Conservation (phyloP, 1,284 basidiomycete species). For the Ceratobasidium sp. region DNA sequence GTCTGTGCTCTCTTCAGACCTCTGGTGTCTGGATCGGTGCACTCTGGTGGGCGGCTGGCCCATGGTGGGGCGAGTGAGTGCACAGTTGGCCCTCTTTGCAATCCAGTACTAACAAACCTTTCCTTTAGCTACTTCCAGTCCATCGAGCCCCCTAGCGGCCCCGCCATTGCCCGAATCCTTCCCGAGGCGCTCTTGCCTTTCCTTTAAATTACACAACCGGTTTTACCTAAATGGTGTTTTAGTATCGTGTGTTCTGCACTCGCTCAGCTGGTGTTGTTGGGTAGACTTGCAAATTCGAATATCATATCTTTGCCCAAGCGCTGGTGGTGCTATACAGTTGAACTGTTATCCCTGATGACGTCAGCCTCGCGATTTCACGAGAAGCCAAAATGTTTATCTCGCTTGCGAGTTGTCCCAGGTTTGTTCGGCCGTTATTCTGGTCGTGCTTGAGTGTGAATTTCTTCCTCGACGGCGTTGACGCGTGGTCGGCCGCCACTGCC, state of each 20-base stretch:
- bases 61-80: conserved; percentile 40
- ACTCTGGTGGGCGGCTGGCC: conserved; percentile 50
- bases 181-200: conserved; percentile 47
- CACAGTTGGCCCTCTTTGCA: neutral
- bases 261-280: conserved; percentile 18
- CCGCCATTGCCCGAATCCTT: conserved; percentile 41
- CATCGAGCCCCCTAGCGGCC: conserved; percentile 43
- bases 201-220: conserved; percentile 25
- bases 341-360: too few species aligned
- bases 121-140: conserved; percentile 19
- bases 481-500: too few species aligned
- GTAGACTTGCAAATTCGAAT: conserved; percentile 26
- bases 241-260: conserved; percentile 19
- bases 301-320: neutral
- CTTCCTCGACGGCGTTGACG: too few species aligned
- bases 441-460: too few species aligned
- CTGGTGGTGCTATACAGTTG: too few species aligned
- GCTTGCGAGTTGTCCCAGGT: too few species aligned
- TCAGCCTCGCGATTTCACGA: too few species aligned
- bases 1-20: conserved; percentile 70
- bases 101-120: neutral
- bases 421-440: too few species aligned
- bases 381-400: too few species aligned
- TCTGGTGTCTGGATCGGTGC: conserved; percentile 71
- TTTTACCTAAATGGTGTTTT: neutral